A percentile compares a stretch with the other conserved stretches of the same genome.
phyloP scores from a whole-genome alignment of 352 stramenopile genomes.

The Phytopythium oedochilum region DNA sequence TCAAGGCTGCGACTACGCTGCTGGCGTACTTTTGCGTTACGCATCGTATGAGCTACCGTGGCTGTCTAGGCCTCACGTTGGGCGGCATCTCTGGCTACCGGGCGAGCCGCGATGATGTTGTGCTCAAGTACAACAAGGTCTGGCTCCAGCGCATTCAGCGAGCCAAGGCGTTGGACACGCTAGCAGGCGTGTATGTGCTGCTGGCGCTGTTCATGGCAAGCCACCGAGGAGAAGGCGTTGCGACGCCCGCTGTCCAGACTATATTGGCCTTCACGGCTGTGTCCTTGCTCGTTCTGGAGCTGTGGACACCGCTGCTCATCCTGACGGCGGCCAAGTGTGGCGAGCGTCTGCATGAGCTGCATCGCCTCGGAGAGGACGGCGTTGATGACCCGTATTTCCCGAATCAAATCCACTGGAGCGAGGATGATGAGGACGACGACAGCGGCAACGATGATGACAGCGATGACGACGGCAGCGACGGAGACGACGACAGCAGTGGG shows the following conservation, averaged over 20 bases:
- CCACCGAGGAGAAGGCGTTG: constrained; percentile 52
- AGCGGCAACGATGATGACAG: constrained; percentile 9
- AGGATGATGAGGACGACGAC: constrained; percentile 33
- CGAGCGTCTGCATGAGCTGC: constrained; percentile 39
- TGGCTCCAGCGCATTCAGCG: constrained; percentile 57
- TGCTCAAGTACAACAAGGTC: constrained; percentile 59
- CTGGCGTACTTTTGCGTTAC: constrained; percentile 49
- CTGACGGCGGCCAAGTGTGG: constrained; percentile 62
- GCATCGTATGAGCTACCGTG: constrained; percentile 59
- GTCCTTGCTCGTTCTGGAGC: constrained; percentile 50
- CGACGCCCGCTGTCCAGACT: constrained; percentile 25
- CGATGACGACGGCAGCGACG: constrained; percentile 14
- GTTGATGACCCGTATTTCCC: constrained; percentile 57
- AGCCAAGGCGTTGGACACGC: constrained; percentile 49
- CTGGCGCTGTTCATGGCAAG: constrained; percentile 67
- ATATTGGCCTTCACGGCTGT: constrained; percentile 39
- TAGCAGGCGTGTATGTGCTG: constrained; percentile 58
- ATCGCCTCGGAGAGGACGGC: constrained; percentile 45
- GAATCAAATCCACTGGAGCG: constrained; percentile 59
- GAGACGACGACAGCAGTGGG: constrained; percentile 11
- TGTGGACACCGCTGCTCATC: constrained; percentile 63
- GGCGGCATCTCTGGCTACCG: constrained; percentile 19
- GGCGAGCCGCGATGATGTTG: constrained; percentile 36
- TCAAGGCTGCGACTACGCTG: constrained; percentile 52
- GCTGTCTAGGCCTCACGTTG: constrained; percentile 44